Conservation (phyloP, 2,329 filamentous ascomycete species). For the Aureobasidium zeae region DNA sequence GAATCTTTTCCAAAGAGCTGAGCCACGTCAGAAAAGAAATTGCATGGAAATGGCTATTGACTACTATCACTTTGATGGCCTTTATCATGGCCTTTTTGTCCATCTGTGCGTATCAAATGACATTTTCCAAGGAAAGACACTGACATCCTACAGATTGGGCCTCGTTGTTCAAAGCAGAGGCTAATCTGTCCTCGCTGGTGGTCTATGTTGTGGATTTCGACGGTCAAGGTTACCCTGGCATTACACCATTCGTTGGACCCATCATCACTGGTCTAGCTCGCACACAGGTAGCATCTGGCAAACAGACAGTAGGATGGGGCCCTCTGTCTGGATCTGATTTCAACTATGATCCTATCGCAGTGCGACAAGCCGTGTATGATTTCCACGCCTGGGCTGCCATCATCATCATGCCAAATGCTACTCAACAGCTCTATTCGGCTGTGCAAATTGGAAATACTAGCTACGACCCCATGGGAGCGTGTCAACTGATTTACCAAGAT, state of each 20-base stretch:
- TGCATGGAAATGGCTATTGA: slow-evolving; percentile 34
- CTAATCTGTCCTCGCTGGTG: slow-evolving; percentile 40
- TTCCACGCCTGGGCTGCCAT: slow-evolving; percentile 52
- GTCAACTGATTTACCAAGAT: slow-evolving; percentile 48
- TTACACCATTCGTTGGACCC: slow-evolving; percentile 48
- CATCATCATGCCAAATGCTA: slow-evolving; percentile 52
- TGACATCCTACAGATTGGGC: slow-evolving; percentile 40
- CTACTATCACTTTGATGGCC: slow-evolving; percentile 42
- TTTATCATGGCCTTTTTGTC: slow-evolving; percentile 50
- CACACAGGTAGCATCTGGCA: slow-evolving; percentile 33
- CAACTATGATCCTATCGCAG: slow-evolving; percentile 46
- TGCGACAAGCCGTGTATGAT: slow-evolving; percentile 51
- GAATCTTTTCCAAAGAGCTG: slow-evolving; percentile 38
- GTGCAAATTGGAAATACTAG: slow-evolving; percentile 46
- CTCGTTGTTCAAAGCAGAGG: slow-evolving; percentile 43
- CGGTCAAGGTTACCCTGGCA: slow-evolving; percentile 37
- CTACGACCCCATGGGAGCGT: slow-evolving; percentile 52
- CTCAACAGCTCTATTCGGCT: slow-evolving; percentile 45
- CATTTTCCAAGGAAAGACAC: neutral
- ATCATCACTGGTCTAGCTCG: slow-evolving; percentile 40
- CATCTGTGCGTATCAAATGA: slow-evolving; percentile 26
- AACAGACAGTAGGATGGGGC: slow-evolving; percentile 42
- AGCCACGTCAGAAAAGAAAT: slow-evolving; percentile 33
- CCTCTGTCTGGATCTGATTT: slow-evolving; percentile 44
- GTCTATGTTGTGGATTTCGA: slow-evolving; percentile 58